These are phyloP conservation scores for Roridomyces roridus DNA, from an alignment of 768 basidiomycete genomes.

Conservation along the genomic window DNA sequence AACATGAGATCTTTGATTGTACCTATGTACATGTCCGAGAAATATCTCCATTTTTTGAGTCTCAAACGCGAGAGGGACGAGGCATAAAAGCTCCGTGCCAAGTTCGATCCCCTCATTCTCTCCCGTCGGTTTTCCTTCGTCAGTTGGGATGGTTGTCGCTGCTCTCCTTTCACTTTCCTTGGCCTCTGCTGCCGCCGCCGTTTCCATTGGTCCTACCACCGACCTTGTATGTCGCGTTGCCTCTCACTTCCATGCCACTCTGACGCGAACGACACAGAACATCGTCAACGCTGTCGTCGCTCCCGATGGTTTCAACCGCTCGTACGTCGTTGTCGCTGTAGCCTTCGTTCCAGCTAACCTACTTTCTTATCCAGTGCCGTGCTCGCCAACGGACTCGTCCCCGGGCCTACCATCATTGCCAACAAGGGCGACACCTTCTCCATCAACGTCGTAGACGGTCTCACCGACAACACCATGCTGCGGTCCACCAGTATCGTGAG, in stretches of 20 bases:
- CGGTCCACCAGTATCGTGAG: slow-evolving; percentile 45
- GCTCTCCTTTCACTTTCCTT: slow-evolving; percentile 5
- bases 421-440: slow-evolving; percentile 43
- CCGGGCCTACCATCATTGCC: slow-evolving; percentile 47
- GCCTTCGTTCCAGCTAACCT: slow-evolving; percentile 1
- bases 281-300: slow-evolving; percentile 40
- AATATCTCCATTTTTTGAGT: background rate
- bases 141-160: slow-evolving; percentile 5
- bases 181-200: background rate
- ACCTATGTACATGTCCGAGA: background rate
- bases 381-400: slow-evolving; percentile 40
- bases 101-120: background rate
- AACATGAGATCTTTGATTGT: too few species aligned
- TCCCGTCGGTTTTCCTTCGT: background rate
- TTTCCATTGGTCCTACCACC: slow-evolving; percentile 9
- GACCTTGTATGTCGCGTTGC: background rate
- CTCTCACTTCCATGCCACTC: background rate
- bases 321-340: slow-evolving; percentile 24
- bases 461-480: slow-evolving; percentile 45
- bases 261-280: background rate
- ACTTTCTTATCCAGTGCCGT: slow-evolving; percentile 41
- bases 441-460: slow-evolving; percentile 45
- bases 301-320: slow-evolving; percentile 42
- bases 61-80: background rate
- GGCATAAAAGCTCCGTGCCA: background rate